Conservation (phyloP, 106 monocot genomes). For the Gastrodia elata region DNA sequence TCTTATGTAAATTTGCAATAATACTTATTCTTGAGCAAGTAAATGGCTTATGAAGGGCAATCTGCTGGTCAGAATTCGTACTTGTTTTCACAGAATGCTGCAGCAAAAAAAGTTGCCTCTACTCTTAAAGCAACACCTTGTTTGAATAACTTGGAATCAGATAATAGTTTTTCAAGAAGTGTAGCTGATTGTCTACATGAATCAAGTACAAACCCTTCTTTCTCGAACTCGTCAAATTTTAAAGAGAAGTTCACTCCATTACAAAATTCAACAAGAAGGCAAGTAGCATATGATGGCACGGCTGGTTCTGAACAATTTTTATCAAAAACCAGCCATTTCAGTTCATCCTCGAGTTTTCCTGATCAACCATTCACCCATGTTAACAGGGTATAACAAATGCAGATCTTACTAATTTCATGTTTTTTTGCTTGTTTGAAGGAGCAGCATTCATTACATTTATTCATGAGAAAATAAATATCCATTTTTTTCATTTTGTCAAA, state of each 20-base stretch:
- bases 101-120: neutral
- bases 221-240: neutral
- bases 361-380: slow-evolving; percentile 1
- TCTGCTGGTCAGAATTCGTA: slow-evolving; percentile 5
- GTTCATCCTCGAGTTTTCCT: slow-evolving; percentile 2
- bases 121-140: slow-evolving; percentile 4
- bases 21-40: neutral
- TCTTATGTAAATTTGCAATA: neutral
- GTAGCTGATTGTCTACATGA: slow-evolving; percentile 1
- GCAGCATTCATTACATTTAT: neutral
- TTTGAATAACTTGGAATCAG: slow-evolving; percentile 1
- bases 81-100: slow-evolving; percentile 3
- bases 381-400: slow-evolving; percentile 11
- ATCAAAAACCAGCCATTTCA: slow-evolving; percentile 1
- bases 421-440: neutral
- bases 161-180: neutral
- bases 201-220: neutral
- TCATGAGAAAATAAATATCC: neutral
- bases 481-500: neutral
- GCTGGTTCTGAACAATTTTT: neutral
- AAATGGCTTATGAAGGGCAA: slow-evolving; percentile 5
- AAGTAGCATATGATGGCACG: neutral
- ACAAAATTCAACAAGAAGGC: neutral
- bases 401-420: neutral
- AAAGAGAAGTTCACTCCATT: neutral